phyloP scores from a whole-genome alignment of 2,329 filamentous ascomycete species.

The Colletotrichum plurivorum region DNA sequence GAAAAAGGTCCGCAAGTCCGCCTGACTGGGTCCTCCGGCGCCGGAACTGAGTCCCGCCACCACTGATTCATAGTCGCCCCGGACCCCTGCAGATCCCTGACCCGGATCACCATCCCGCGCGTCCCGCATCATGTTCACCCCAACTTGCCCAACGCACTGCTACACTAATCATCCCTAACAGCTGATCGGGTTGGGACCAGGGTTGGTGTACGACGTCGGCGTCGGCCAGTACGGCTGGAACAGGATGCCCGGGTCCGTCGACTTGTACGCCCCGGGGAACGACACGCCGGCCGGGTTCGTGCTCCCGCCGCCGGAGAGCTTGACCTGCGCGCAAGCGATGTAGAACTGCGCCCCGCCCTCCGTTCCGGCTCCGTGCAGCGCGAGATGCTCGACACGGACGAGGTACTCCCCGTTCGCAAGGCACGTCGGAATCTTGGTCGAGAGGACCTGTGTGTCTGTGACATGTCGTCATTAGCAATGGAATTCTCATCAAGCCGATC shows the following conservation, averaged over 20 bases:
- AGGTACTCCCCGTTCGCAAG: slow-evolving; percentile 59
- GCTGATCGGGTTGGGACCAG: slow-evolving; percentile 40
- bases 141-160: too few species aligned
- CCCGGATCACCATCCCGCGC: too few species aligned
- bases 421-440: slow-evolving; percentile 32
- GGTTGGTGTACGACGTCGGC: slow-evolving; percentile 53
- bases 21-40: neutral
- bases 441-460: slow-evolving; percentile 17
- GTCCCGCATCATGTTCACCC: neutral
- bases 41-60: slow-evolving; percentile 13
- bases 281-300: slow-evolving; percentile 52
- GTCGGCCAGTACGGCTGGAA: slow-evolving; percentile 60
- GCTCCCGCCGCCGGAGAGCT: slow-evolving; percentile 57
- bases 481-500: too few species aligned
- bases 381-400: slow-evolving; percentile 64
- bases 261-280: slow-evolving; percentile 58
- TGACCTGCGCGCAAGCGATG: slow-evolving; percentile 57
- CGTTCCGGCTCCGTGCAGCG: slow-evolving; percentile 57
- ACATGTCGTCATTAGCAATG: slow-evolving; percentile 1
- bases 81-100: neutral
- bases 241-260: slow-evolving; percentile 57
- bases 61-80: neutral
- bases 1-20: slow-evolving; percentile 23
- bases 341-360: slow-evolving; percentile 62
- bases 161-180: slow-evolving; percentile 29